A percentile compares a stretch with the other conserved stretches of the same genome.
phyloP scores from a whole-genome alignment of 371 early-diverging fungal genomes.

The Mucor saturninus region DNA sequence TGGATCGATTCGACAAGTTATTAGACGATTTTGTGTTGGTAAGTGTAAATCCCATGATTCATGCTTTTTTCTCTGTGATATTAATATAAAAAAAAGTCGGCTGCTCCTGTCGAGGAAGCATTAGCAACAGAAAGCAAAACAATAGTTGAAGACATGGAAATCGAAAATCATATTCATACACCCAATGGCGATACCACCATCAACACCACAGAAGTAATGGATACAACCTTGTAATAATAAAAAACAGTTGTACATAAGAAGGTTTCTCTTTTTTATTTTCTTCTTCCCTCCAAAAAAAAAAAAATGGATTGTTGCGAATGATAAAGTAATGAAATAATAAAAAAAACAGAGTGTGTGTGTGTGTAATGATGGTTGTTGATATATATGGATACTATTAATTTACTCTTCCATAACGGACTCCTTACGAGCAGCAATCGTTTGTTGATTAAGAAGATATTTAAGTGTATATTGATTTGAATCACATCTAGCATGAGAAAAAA shows the following conservation, averaged over 20 bases:
- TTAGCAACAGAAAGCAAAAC: slow-evolving; percentile 14
- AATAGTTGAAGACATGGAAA: slow-evolving; percentile 6
- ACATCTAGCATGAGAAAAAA: slow-evolving; percentile 57
- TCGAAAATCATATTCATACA: neutral
- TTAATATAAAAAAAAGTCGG: slow-evolving; percentile 14
- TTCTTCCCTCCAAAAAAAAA: slow-evolving; percentile 1
- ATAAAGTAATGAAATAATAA: slow-evolving; percentile 4
- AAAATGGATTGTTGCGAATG: neutral
- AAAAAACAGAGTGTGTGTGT: neutral
- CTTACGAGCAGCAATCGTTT: slow-evolving; percentile 31
- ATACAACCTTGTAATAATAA: slow-evolving; percentile 19
- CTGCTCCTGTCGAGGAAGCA: slow-evolving; percentile 29
- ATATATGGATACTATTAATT: slow-evolving; percentile 9
- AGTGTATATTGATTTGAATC: slow-evolving; percentile 82
- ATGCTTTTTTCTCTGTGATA: no score
- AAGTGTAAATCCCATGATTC: neutral
- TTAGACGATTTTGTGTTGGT: slow-evolving; percentile 52
- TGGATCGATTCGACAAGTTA: slow-evolving; percentile 47
- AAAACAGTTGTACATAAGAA: neutral
- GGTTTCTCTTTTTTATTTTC: neutral
- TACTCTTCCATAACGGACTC: slow-evolving; percentile 23
- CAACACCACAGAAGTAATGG: slow-evolving; percentile 18
- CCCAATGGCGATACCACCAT: neutral
- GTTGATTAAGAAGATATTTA: slow-evolving; percentile 68
- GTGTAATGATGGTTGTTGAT: neutral